phyloP scores from a whole-genome alignment of 2,329 filamentous ascomycete species.

The Thermomyces lanuginosus region DNA sequence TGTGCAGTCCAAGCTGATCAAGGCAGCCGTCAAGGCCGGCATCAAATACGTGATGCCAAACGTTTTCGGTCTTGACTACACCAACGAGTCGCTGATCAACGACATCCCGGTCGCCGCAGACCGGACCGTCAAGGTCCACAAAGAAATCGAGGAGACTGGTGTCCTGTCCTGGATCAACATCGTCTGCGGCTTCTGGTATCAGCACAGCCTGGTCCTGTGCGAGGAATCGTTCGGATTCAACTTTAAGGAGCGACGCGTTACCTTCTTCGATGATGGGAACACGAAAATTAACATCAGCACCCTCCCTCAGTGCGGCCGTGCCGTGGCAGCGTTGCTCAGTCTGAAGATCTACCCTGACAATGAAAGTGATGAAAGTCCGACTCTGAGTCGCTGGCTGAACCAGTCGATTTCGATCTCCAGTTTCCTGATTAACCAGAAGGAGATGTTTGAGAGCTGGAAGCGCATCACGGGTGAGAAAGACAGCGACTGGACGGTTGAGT shows the following conservation, averaged over 20 bases:
- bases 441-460: constrained; percentile 48
- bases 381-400: constrained; percentile 34
- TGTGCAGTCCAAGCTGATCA: constrained; percentile 31
- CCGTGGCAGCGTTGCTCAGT: constrained; percentile 36
- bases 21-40: constrained; percentile 39
- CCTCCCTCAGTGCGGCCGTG: constrained; percentile 39
- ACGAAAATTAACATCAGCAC: constrained; percentile 43
- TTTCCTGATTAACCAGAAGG: constrained; percentile 44
- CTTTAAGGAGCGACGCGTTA: constrained; percentile 26
- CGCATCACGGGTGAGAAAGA: constrained; percentile 42
- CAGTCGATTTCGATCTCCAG: constrained; percentile 37
- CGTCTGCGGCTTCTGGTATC: constrained; percentile 38
- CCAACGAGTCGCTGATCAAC: constrained; percentile 17
- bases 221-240: constrained; percentile 34
- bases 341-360: constrained; percentile 29
- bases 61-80: constrained; percentile 19
- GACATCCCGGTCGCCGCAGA: constrained; percentile 17
- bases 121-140: constrained; percentile 6
- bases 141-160: constrained; percentile 23
- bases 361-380: constrained; percentile 18
- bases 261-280: constrained; percentile 41
- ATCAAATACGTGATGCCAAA: constrained; percentile 43
- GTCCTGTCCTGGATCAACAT: constrained; percentile 30
- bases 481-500: constrained; percentile 43
- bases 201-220: constrained; percentile 31